Percentiles rank a stretch among this genome's conserved stretches.
These are phyloP conservation scores for Calonectria pseudoturangicola DNA, from an alignment of 2,329 filamentous ascomycete genomes.

Conservation along the genomic window DNA sequence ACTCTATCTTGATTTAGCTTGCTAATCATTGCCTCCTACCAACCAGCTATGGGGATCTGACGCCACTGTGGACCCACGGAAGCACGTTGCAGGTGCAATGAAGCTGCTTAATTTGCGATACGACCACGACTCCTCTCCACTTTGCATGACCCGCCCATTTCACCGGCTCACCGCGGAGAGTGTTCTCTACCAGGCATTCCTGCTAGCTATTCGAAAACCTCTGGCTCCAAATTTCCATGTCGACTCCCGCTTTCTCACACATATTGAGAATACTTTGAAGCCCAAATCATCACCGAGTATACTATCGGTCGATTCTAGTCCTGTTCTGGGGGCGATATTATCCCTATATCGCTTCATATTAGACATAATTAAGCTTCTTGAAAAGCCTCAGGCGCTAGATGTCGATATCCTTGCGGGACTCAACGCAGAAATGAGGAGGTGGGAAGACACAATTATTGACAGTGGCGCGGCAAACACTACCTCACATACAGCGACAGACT, in stretches of 20 bases:
- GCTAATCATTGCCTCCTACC: background rate
- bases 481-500: background rate
- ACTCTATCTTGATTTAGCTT: background rate
- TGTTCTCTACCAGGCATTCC: conserved; percentile 41
- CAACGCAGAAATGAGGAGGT: conserved; percentile 15
- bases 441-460: conserved; percentile 21
- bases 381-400: background rate
- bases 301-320: background rate
- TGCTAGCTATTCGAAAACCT: conserved; percentile 28
- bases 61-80: conserved; percentile 31
- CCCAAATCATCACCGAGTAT: background rate
- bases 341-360: conserved; percentile 27
- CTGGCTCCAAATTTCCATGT: conserved; percentile 37
- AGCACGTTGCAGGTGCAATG: conserved; percentile 37
- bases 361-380: conserved; percentile 28
- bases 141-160: conserved; percentile 31
- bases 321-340: conserved; percentile 14
- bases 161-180: conserved; percentile 37
- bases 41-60: conserved; percentile 36
- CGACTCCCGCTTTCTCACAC: conserved; percentile 31
- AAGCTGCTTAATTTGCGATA: conserved; percentile 34
- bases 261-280: conserved; percentile 26
- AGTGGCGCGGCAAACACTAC: too few species aligned
- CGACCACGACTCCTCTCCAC: conserved; percentile 10
- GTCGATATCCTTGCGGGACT: background rate